Evolutionary conservation across 257 asterid species (phyloP), one percentile per base, ranked within the genome.

Genomic region (Ophiorrhiza pumila): DNA sequence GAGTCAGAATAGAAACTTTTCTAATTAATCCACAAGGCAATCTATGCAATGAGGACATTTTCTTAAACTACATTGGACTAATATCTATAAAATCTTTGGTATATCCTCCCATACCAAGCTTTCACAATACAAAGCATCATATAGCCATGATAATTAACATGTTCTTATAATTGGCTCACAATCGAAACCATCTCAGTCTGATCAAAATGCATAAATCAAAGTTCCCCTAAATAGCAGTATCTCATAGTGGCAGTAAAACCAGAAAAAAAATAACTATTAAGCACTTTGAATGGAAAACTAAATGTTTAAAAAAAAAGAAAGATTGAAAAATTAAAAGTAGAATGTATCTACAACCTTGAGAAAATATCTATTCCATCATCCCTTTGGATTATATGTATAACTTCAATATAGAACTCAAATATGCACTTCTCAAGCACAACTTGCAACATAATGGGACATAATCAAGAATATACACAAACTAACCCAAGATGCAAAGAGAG

Each of bases 401-500:
- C 46, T 49, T 53, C 46, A 32, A 63, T 35, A 18, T 63, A 63
- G 49, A 23, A 12, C 14, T 5, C 8, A 22, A 46, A 1, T 35
- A 8, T 47, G 67, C 29, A 60, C 25, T 58, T 73, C 34, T 62
- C 68, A 18, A 49, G 46, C 63, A 53, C 61, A 65, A 27, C 53
- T 17, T 5, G 17, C 29, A 50, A 29, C 43, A 53, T 46, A 9
- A 62, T 8, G 61, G 14, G 22, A 63, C 6, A 27, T 27, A 41
- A 13, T 11, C n/a, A 61, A 77, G 15, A 61, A 67, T 50, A 73
- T 68, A 78, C 7, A 76, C 20, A 69, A 81, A 79, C 97, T 87
- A 74, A 92, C 99, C 99, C 99, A 95, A 71, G 97, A 87, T 35
- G 99, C 97, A 80, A 88, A 90, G 77, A 83, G 80, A 63, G 80